Percentiles rank a stretch among this genome's conserved stretches.
These are phyloP conservation scores for Metschnikowia aberdeeniae DNA, from an alignment of 805 yeast species.

Conservation along the genomic window DNA sequence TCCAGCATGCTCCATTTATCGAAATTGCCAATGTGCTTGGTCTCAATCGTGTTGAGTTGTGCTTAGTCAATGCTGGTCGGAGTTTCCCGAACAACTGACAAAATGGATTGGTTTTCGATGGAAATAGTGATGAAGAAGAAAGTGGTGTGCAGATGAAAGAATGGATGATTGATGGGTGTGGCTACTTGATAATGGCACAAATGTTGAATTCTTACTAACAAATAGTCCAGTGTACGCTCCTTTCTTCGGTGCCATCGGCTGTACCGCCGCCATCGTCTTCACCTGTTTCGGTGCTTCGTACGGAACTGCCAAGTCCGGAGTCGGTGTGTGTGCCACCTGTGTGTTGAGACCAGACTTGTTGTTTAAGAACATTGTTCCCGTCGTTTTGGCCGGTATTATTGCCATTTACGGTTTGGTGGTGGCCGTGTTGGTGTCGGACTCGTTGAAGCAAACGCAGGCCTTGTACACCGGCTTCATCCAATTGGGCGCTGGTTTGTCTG, in stretches of 20 bases:
- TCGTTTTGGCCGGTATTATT: conserved; percentile 99
- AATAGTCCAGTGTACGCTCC: conserved; percentile 48
- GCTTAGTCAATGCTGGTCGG: too few relatives aligned
- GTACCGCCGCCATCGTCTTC: conserved; percentile 98
- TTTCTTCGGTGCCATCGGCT: conserved; percentile 98
- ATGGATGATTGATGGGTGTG: too few relatives aligned
- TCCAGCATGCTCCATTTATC: too few relatives aligned
- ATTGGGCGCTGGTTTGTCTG: conserved; percentile 96
- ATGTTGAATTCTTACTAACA: conserved; percentile 8
- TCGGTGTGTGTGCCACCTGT: conserved; percentile 98
- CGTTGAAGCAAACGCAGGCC: conserved; percentile 81
- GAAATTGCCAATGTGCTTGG: too few relatives aligned
- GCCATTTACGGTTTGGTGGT: conserved; percentile 98
- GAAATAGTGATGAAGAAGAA: too few relatives aligned
- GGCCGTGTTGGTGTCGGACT: conserved; percentile 88
- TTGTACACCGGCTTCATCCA: conserved; percentile 96
- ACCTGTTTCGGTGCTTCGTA: conserved; percentile 98
- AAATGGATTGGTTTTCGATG: background rate
- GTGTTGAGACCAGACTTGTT: conserved; percentile 95
- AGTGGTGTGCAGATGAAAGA: background rate
- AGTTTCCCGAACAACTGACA: too few relatives aligned
- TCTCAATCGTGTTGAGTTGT: too few relatives aligned
- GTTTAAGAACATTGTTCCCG: conserved; percentile 92
- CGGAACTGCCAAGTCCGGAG: conserved; percentile 99
- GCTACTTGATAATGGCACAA: background rate